Percentiles rank a stretch among this genome's conserved stretches.
Evolutionary conservation across 768 basidiomycete species (phyloP).

Genomic region (Suillus subluteus): DNA sequence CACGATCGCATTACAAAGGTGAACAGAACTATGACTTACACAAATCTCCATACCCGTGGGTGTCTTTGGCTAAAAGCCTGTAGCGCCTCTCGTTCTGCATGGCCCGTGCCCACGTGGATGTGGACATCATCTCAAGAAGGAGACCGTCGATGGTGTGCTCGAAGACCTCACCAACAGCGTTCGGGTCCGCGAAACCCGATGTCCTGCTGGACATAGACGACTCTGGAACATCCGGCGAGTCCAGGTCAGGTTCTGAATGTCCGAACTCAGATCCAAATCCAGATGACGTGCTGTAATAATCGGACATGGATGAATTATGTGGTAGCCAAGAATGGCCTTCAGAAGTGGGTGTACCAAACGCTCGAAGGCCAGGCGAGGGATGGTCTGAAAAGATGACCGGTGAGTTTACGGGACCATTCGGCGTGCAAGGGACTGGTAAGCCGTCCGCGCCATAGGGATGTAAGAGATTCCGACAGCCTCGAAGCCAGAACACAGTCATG

Average conservation of each 20-base stretch:
- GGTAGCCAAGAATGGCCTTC: conserved; percentile 20
- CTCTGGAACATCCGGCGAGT: neutral
- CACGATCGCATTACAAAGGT: neutral
- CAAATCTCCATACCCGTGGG: conserved; percentile 70
- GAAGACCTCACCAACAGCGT: neutral
- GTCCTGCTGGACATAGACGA: neutral
- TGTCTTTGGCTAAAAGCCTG: conserved; percentile 52
- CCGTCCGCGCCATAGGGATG: neutral
- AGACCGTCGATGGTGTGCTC: neutral
- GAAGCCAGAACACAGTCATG: neutral
- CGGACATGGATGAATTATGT: conserved; percentile 7
- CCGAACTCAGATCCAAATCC: conserved; percentile 1
- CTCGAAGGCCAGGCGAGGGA: neutral
- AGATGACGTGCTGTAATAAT: conserved; percentile 2
- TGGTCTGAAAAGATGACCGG: neutral
- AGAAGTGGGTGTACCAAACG: neutral
- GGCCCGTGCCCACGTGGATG: conserved; percentile 41
- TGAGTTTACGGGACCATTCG: neutral
- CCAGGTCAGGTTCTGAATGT: neutral
- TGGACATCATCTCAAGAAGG: conserved; percentile 13
- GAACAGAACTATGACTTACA: conserved; percentile 43
- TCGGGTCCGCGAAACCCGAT: neutral
- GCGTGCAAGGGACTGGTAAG: neutral
- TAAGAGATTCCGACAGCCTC: neutral
- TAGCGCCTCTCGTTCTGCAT: conserved; percentile 68